A percentile compares a stretch with the other conserved stretches of the same genome.
Evolutionary conservation across 2,329 filamentous ascomycete species (phyloP).

Genomic region (Talaromyces atroroseus): DNA sequence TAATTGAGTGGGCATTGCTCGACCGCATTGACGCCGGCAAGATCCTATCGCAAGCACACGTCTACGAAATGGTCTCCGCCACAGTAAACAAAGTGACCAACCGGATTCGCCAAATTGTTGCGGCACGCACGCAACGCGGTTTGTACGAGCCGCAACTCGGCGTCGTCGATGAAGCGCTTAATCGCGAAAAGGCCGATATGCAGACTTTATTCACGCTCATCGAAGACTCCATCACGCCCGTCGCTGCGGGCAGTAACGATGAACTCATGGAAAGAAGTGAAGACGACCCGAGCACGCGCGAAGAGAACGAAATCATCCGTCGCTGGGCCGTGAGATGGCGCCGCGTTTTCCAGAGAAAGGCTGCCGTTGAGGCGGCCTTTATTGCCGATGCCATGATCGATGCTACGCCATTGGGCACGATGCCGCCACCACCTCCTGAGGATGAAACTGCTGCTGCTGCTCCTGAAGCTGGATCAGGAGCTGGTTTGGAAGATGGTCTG

Average conservation of each 20-base stretch:
- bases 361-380: constrained; percentile 76
- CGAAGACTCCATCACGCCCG: constrained; percentile 68
- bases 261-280: constrained; percentile 64
- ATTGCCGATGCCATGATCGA: constrained; percentile 52
- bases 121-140: constrained; percentile 54
- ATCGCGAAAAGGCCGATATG: constrained; percentile 67
- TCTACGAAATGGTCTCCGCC: constrained; percentile 84
- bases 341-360: constrained; percentile 74
- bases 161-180: constrained; percentile 61
- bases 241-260: constrained; percentile 69
- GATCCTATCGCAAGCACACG: constrained; percentile 65
- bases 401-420: constrained; percentile 40
- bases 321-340: constrained; percentile 84
- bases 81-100: constrained; percentile 87
- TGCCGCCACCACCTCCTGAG: constrained; percentile 20
- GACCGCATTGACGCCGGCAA: constrained; percentile 60
- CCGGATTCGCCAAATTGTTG: constrained; percentile 74
- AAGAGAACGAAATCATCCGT: constrained; percentile 60
- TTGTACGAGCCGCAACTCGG: constrained; percentile 50
- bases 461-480: neutral
- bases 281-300: constrained; percentile 41
- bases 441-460: neutral
- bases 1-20: constrained; percentile 83
- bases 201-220: constrained; percentile 74
- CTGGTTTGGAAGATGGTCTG: constrained; percentile 3